phyloP scores from a whole-genome alignment of 805 yeast genomes.

The Yamadazyma insecticola region DNA sequence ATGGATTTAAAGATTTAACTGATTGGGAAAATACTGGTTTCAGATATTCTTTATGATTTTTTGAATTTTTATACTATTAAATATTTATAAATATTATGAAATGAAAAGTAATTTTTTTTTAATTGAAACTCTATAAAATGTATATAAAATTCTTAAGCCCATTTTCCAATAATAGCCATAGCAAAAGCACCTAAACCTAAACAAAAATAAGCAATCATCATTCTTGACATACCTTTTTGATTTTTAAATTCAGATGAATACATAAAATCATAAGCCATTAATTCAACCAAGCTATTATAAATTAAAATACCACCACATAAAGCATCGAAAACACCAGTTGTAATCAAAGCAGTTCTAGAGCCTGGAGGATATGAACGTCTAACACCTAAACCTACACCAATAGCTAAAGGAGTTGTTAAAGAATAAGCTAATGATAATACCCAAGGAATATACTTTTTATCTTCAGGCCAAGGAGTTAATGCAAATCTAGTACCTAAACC shows the following conservation, averaged over 20 bases:
- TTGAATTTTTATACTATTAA: not conserved
- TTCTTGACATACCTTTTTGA: slow-evolving; percentile 11
- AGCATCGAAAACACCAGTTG: slow-evolving; percentile 31
- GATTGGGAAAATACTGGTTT: slow-evolving; percentile 3
- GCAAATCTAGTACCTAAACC: slow-evolving; percentile 72
- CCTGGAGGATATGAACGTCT: slow-evolving; percentile 28
- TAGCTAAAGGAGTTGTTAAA: slow-evolving; percentile 30
- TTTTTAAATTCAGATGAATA: slow-evolving; percentile 22
- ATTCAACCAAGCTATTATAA: slow-evolving; percentile 32
- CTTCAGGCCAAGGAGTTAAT: slow-evolving; percentile 26
- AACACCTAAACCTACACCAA: slow-evolving; percentile 34
- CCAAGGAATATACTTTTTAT: slow-evolving; percentile 28
- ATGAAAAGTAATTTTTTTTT: no score
- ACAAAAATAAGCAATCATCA: slow-evolving; percentile 20
- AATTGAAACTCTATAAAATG: not conserved
- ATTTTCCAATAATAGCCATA: slow-evolving; percentile 31
- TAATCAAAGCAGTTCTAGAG: slow-evolving; percentile 27
- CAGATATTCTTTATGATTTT: not conserved
- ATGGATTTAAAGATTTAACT: slow-evolving; percentile 21
- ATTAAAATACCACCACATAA: slow-evolving; percentile 32
- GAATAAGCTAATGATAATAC: slow-evolving; percentile 24
- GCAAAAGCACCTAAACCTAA: slow-evolving; percentile 24
- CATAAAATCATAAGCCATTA: slow-evolving; percentile 37
- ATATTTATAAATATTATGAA: no score
- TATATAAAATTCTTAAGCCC: slow-evolving; percentile 19